Percentiles rank a stretch among this genome's conserved stretches.
Evolutionary conservation across 495 filamentous ascomycete genomes (phyloP).

Genomic region (Lentithecium fluviatile): DNA sequence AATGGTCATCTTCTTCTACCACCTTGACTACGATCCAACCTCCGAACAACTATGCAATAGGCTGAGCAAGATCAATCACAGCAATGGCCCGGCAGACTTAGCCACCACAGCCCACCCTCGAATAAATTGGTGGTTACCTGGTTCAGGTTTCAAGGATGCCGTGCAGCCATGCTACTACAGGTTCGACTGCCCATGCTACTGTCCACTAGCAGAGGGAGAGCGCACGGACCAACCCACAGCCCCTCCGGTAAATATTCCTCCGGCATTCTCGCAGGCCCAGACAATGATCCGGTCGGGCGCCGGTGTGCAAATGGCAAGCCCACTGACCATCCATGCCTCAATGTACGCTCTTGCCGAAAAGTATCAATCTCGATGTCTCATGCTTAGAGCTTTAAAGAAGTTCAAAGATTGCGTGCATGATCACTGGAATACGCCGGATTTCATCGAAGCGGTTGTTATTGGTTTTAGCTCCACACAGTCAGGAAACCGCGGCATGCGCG

Average conservation of each 20-base stretch:
- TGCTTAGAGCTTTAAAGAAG: not conserved
- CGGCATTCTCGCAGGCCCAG: too few relatives aligned
- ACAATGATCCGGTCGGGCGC: too few relatives aligned
- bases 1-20: conserved; percentile 9
- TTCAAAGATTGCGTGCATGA: not conserved
- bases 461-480: not conserved
- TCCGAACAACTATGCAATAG: not conserved
- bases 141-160: too few relatives aligned
- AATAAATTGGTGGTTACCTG: too few relatives aligned
- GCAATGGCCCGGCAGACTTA: too few relatives aligned
- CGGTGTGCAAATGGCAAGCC: not conserved
- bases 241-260: not conserved
- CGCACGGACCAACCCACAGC: too few relatives aligned
- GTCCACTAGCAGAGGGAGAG: too few relatives aligned
- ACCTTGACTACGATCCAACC: conserved; percentile 4
- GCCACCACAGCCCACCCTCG: too few relatives aligned
- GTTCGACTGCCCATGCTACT: too few relatives aligned
- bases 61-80: not conserved
- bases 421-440: conserved; percentile 9
- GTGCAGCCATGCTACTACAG: too few relatives aligned
- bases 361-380: not conserved
- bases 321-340: conserved; percentile 1
- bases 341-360: conserved; percentile 13
- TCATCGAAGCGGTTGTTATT: not conserved
- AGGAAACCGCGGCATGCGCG: not conserved